Conservation (phyloP, 352 stramenopile genomes). For the Globisporangium abappressorium region DNA sequence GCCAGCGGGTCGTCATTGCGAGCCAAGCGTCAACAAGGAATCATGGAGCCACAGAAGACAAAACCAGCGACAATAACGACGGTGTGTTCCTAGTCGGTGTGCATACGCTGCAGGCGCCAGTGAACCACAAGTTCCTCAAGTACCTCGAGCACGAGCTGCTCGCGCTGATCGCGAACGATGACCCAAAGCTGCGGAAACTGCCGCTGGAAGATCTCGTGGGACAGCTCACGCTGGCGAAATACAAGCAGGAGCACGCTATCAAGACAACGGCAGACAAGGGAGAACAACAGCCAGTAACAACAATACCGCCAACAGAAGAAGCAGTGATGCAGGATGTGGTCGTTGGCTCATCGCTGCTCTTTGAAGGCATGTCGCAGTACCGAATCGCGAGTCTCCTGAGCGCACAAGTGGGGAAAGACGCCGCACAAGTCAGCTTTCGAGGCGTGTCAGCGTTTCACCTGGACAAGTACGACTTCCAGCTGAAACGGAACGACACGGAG, state of each 20-base stretch:
- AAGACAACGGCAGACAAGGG: not conserved
- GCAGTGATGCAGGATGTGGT: constrained; percentile 8
- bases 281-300: not conserved
- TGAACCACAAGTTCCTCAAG: constrained; percentile 27
- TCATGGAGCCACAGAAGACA: not conserved
- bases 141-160: constrained; percentile 28
- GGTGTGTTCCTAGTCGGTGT: constrained; percentile 23
- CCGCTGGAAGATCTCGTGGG: constrained; percentile 29
- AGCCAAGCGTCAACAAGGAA: constrained; percentile 11
- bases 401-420: constrained; percentile 1
- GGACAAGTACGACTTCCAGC: constrained; percentile 6
- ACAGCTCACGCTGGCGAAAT: constrained; percentile 26
- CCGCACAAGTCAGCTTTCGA: not conserved
- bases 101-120: constrained; percentile 30
- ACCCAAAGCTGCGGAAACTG: constrained; percentile 23
- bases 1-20: constrained; percentile 16
- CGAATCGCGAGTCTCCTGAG: constrained; percentile 23
- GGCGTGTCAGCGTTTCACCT: constrained; percentile 15
- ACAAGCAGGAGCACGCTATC: constrained; percentile 12
- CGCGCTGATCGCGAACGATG: constrained; percentile 23
- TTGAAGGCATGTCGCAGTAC: constrained; percentile 17
- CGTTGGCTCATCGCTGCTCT: constrained; percentile 20
- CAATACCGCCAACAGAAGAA: not conserved
- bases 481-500: constrained; percentile 1
- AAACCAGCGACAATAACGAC: not conserved